Percentiles rank a stretch among this genome's conserved stretches.
phyloP scores from a whole-genome alignment of 2,329 filamentous ascomycete genomes.

The Aaosphaeria pasadenensis region DNA sequence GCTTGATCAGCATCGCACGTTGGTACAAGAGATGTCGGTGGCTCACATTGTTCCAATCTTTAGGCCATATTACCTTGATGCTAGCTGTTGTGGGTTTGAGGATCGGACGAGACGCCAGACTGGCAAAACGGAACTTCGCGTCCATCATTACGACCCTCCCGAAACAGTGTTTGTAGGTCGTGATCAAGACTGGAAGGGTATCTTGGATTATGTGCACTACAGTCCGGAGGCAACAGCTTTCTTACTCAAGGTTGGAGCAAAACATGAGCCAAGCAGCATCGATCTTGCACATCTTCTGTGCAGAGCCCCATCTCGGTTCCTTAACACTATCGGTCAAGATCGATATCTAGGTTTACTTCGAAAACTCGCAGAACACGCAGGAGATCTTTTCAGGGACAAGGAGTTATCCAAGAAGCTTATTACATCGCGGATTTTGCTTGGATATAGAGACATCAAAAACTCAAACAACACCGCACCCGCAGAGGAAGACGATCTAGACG shows the following conservation, averaged over 20 bases:
- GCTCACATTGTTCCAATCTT: conserved; percentile 38
- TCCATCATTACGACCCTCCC: conserved; percentile 59
- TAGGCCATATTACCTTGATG: conserved; percentile 31
- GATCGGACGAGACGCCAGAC: conserved; percentile 26
- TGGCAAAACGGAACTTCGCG: conserved; percentile 40
- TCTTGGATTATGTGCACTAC: conserved; percentile 97
- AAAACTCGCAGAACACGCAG: conserved; percentile 71
- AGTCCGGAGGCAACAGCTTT: conserved; percentile 84
- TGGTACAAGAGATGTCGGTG: conserved; percentile 23
- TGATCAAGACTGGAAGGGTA: conserved; percentile 72
- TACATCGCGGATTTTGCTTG: conserved; percentile 72
- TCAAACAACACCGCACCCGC: conserved; percentile 46
- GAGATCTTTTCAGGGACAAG: conserved; percentile 72
- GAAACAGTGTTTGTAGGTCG: conserved; percentile 76
- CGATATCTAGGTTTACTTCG: conserved; percentile 84
- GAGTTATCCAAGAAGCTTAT: conserved; percentile 75
- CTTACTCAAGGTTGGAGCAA: conserved; percentile 82
- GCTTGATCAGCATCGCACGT: conserved; percentile 48
- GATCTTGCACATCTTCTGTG: conserved; percentile 86
- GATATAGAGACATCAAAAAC: conserved; percentile 69
- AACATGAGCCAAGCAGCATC: conserved; percentile 80
- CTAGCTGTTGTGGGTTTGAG: conserved; percentile 28
- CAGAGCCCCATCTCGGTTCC: conserved; percentile 75
- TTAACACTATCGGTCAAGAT: conserved; percentile 76
- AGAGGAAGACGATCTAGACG: conserved; percentile 41